These are phyloP conservation scores for Maudiozyma saulgeensis DNA, from an alignment of 805 yeast species.

Conservation along the genomic window DNA sequence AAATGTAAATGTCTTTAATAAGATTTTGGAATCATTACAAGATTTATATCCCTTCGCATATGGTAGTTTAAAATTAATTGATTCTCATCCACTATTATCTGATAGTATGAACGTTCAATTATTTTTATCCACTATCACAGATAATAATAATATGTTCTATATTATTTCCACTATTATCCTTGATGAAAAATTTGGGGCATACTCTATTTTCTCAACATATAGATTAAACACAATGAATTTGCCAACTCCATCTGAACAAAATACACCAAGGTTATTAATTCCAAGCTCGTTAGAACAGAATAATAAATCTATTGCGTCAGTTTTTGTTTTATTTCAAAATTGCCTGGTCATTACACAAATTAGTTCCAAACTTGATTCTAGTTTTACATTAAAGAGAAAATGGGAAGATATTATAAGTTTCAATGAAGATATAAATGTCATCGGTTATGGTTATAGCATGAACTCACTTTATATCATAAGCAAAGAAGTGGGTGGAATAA, in stretches of 20 bases:
- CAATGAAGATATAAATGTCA: constrained; percentile 40
- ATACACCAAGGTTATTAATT: constrained; percentile 10
- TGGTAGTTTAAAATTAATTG: constrained; percentile 46
- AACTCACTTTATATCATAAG: constrained; percentile 39
- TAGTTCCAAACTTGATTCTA: constrained; percentile 30
- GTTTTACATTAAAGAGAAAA: constrained; percentile 32
- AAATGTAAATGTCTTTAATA: constrained; percentile 30
- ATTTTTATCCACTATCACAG: constrained; percentile 39
- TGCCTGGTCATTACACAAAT: constrained; percentile 62
- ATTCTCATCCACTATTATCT: constrained; percentile 43
- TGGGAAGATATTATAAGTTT: constrained; percentile 79
- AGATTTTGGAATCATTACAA: constrained; percentile 33
- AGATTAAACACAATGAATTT: constrained; percentile 43
- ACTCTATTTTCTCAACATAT: constrained; percentile 54
- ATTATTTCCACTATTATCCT: constrained; percentile 45
- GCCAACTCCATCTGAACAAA: constrained; percentile 1
- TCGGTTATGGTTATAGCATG: constrained; percentile 52
- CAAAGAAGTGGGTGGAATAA: constrained; percentile 44
- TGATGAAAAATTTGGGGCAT: constrained; percentile 39
- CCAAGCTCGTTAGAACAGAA: constrained; percentile 7
- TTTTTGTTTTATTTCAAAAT: constrained; percentile 49
- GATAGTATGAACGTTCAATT: constrained; percentile 36
- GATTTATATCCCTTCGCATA: constrained; percentile 45
- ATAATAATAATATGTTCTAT: constrained; percentile 29
- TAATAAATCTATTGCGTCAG: constrained; percentile 28